Base-by-base conservation (phyloP, 345 rosid genomes). In the Populus davidiana region DNA sequence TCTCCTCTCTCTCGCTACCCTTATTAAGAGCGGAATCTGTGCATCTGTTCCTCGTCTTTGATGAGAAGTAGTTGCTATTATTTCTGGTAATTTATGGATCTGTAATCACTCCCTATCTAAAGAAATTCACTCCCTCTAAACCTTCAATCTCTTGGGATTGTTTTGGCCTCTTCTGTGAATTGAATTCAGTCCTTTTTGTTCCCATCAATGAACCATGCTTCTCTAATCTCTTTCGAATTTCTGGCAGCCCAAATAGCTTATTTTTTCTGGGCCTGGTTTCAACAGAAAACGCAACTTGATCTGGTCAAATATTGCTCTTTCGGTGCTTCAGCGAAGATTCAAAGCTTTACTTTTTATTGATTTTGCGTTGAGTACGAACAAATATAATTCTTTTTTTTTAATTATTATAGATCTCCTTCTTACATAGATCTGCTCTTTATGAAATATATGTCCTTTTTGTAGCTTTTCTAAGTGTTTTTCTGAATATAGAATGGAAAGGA, bases 351-450 rank as follows among this genome's bases (percentile, higher is more conserved):
- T 43, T 33, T 69, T 64, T 62, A 13, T 59, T 31, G 47, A 56
- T 8, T 56, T 56, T 27, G 35, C 31, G 6, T 21, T 47, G 6
- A 31, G 54, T 72, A 52, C 73, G 44, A 33, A 67, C 75, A 61
- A 4, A 10, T 35, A 27, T 54, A 0, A 27, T 67, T 27, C 25
- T 21, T 33, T 33, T 33, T 4, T 33, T 33, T 33, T 33, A 4
- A 4, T 72, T 36, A 2, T 21, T 11, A 65, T 71, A 71, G 64
- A 78, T 67, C 67, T 67, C 61, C 56, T 49, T 33, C 17, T 36
- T 23, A 17, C 47, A 20, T 70, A 80, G 79, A 80, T 80, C 79
- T 75, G 75, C 36, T 61, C 41, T 70, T 75, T 52, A 6, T 39
- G 44, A 23, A 27, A 20, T 20, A 66, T 56, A 36, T 65, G 54